phyloP scores from a whole-genome alignment of 257 asterid genomes.

The Ophiorrhiza pumila region DNA sequence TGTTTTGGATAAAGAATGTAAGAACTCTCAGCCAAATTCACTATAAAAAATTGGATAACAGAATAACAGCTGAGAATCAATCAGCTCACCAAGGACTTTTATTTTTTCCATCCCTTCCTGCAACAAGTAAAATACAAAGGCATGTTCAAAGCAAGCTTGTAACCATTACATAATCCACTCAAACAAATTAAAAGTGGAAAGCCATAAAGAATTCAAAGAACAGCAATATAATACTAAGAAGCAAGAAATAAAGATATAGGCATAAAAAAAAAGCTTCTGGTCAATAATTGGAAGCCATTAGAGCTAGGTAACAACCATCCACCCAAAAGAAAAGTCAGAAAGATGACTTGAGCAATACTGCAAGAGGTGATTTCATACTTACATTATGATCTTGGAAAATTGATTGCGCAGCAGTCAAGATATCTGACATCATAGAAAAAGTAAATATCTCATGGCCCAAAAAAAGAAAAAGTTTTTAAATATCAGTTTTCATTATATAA shows the following conservation, averaged over 20 bases:
- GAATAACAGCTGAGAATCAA: not conserved
- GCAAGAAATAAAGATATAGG: not conserved
- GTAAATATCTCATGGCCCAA: not conserved
- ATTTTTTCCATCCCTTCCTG: conserved; percentile 76
- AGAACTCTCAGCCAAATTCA: not conserved
- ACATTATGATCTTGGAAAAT: too few species aligned
- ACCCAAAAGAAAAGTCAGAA: not conserved
- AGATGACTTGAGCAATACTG: not conserved
- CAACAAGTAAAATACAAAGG: conserved; percentile 20
- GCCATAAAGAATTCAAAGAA: not conserved
- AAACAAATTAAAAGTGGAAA: not conserved
- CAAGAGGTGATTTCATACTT: too few species aligned
- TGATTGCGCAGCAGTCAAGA: too few species aligned
- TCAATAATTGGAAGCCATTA: not conserved
- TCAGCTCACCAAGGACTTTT: conserved; percentile 73
- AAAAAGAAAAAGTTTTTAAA: not conserved
- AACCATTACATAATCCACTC: not conserved
- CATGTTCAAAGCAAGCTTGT: not conserved
- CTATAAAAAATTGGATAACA: not conserved
- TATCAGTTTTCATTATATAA: not conserved
- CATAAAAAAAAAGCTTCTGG: not conserved
- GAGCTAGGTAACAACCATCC: not conserved
- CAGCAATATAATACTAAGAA: not conserved
- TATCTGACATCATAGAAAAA: too few species aligned
- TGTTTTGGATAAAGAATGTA: conserved; percentile 27